Evolutionary conservation across 257 asterid genomes (phyloP).

Genomic region (Knoxia roxburghii): DNA sequence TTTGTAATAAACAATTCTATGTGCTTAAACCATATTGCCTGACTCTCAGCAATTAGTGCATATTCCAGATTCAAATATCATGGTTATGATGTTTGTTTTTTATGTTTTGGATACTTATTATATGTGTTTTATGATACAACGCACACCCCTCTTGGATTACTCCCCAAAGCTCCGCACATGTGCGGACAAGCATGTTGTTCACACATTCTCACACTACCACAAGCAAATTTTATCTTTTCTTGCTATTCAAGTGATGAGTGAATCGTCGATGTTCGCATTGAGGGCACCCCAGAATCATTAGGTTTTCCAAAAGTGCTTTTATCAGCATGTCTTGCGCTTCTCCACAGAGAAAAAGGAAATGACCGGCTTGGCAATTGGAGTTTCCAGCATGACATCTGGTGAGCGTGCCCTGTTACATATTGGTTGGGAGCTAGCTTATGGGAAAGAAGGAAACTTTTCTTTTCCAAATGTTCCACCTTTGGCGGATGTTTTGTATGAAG

Average conservation of each 20-base stretch:
- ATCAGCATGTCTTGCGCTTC: conserved; percentile 18
- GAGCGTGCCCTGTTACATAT: conserved; percentile 77
- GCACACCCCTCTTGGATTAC: background rate
- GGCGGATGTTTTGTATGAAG: conserved; percentile 83
- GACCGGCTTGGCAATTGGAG: conserved; percentile 85
- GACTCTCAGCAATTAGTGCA: background rate
- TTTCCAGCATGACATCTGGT: conserved; percentile 82
- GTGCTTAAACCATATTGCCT: background rate
- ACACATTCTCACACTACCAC: background rate
- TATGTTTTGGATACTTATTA: background rate
- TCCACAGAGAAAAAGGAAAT: conserved; percentile 78
- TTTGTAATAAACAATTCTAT: background rate
- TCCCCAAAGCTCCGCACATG: background rate
- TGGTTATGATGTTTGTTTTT: background rate
- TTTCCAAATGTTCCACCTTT: conserved; percentile 94
- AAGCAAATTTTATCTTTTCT: background rate
- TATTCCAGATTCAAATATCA: background rate
- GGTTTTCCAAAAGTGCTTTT: conserved; percentile 5
- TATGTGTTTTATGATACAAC: background rate
- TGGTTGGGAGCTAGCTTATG: conserved; percentile 93
- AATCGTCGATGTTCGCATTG: background rate
- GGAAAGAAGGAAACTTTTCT: conserved; percentile 93
- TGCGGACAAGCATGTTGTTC: background rate
- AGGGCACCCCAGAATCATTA: background rate
- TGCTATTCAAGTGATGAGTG: conserved; percentile 1